Evolutionary conservation across 2,329 filamentous ascomycete species (phyloP), one percentile per base, ranked within the genome.

Genomic region (Penicillium sp.): DNA sequence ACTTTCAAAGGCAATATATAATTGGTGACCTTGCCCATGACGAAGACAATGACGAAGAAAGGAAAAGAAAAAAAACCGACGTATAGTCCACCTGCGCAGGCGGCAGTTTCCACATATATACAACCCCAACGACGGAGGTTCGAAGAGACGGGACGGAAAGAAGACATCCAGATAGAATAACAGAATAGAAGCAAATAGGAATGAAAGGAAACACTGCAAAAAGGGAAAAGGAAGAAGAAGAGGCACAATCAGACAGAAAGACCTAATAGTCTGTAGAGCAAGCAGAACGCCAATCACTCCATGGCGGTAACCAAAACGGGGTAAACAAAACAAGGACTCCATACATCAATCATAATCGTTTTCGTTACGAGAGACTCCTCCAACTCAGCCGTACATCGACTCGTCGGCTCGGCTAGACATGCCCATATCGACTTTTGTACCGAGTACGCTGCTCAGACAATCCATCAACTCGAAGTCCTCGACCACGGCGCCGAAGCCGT

Each of bases 401-500:
- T 70, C 68, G 31, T 69, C 68, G 9, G 55, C 56, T 12, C 50
- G 42, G 7, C 58, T 57, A 7, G 58, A 53, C 31, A 66, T 52
- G 6, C 62, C 55, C 7, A 59, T 16, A 7, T 69, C 67, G 22
- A 70, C 56, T 50, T 66, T 70, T 1, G 64, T 54, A 30, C 67
- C 83, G 56, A 89, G 76, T 19, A 89, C 77, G 31, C 78, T 84
- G 63, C 86, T 86, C 47, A 95, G 70, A 18, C 89, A 89, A 72
- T 95, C 91, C 41, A 73, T 71, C 33, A 80, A 70, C 60, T 80
- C 77, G 49, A 87, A 87, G 55, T 87, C 82, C 65, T 87, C 84
- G 52, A 87, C 73, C 0, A 87, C 83, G 28, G 84, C 83, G 27
- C 84, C 84, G 59, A 87, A 87, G 5, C 93, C 93, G 70, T 96